Evolutionary conservation across 192 early-diverging fungal genomes (phyloP), one percentile per base, ranked within the genome.

Genomic region (Glomus cerebriforme): DNA sequence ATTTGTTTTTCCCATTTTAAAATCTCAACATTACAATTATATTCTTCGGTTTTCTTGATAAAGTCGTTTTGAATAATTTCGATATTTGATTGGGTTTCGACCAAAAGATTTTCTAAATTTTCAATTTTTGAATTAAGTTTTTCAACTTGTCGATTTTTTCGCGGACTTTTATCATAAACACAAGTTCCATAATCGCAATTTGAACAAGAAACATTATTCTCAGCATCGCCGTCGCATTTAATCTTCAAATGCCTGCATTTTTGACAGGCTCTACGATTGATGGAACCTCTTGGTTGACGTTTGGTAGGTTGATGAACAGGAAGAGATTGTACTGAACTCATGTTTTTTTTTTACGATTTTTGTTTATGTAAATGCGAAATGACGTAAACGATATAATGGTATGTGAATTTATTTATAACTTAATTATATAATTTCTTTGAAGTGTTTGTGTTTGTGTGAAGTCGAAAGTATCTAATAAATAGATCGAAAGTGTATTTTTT

Each of bases 61-160:
- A 9, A 45, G 12, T 45, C 9, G 0, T 70, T 10, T 1, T 27
- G n/a, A 27, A 26, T 39, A 10, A 27, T 62, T 4, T 62, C 27
- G 0, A 26, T 8, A 63, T 26, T 63, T 29, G 27, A 4, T 15
- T 43, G 24, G 1, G 39, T 71, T 47, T 71, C n/a, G 22, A 2
- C 37, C n/a, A 75, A 26, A 39, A 0, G n/a, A 26, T 22, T 19
- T 35, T 59, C 58, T 2, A 62, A 26, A 39, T 26, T 24, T 17
- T 60, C 43, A 10, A 75, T n/a, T 35, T 62, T 27, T 7, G 10
- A 31, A 1, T 59, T 75, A 5, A 75, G n/a, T 26, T 62, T 59
- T 37, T 75, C 73, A 10, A 75, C 58, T 15, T 75, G 73, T 27
- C 59, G 19, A 62, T 75, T 75, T 60, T 75, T 75, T 35, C 73